Evolutionary conservation across 495 filamentous ascomycete genomes (phyloP).

Genomic region (Darksidea phi): DNA sequence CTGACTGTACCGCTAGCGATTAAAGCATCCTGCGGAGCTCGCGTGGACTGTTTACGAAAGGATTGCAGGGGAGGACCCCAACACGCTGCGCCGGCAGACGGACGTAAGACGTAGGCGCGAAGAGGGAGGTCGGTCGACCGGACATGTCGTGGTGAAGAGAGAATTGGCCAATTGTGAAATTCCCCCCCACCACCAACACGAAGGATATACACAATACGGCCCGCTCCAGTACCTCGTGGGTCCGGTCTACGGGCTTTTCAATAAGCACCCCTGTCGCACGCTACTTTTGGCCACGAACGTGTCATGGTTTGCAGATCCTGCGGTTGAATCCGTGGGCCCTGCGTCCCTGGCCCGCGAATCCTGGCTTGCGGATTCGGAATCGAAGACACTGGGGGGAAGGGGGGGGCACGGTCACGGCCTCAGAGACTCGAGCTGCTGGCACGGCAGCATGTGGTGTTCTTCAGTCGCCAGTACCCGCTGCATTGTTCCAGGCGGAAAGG

Average conservation of each 20-base stretch:
- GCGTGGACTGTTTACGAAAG: too few relatives aligned
- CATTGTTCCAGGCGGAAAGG: background rate
- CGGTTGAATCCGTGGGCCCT: slow-evolving; percentile 26
- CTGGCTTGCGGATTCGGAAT: slow-evolving; percentile 24
- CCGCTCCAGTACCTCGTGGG: background rate
- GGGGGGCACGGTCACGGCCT: too few relatives aligned
- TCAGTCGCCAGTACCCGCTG: background rate
- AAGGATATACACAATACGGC: background rate
- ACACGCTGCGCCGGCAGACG: too few relatives aligned
- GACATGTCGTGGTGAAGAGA: too few relatives aligned
- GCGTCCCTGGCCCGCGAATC: slow-evolving; percentile 1
- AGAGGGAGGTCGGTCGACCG: too few relatives aligned
- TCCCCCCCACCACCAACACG: too few relatives aligned
- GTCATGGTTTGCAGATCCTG: slow-evolving; percentile 35
- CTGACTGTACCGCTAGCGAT: too few relatives aligned
- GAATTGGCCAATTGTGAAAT: too few relatives aligned
- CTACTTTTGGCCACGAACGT: slow-evolving; percentile 32
- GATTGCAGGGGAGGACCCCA: too few relatives aligned
- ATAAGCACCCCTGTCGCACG: slow-evolving; percentile 9
- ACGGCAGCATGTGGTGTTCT: slow-evolving; percentile 1
- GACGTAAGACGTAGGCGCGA: too few relatives aligned
- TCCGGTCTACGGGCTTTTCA: slow-evolving; percentile 13
- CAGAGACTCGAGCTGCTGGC: background rate
- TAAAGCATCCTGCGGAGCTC: too few relatives aligned
- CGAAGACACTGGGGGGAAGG: background rate